Evolutionary conservation across 2,329 filamentous ascomycete species (phyloP).

Genomic region (Sporothrix mexicana): DNA sequence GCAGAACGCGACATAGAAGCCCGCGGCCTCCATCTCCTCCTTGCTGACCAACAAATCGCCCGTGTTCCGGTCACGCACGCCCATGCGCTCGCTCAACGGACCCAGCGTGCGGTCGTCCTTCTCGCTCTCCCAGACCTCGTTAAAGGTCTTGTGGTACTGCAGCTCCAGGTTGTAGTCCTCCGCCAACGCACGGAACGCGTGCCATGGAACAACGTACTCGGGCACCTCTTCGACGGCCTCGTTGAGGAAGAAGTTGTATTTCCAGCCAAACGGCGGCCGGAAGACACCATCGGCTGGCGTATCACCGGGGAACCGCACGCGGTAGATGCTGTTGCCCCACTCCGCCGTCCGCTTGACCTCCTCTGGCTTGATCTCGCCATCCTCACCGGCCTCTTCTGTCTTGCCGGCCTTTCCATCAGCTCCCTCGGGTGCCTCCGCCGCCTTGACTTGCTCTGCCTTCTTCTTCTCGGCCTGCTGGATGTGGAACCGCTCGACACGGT

Average conservation of each 20-base stretch:
- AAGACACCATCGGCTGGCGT: conserved; percentile 89
- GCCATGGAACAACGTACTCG: conserved; percentile 98
- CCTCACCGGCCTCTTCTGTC: conserved; percentile 44
- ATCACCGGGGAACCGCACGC: conserved; percentile 82
- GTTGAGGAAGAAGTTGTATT: conserved; percentile 94
- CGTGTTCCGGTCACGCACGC: conserved; percentile 75
- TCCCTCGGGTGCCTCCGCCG: conserved; percentile 44
- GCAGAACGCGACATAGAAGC: conserved; percentile 93
- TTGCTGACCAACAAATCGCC: conserved; percentile 73
- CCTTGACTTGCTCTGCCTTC: conserved; percentile 45
- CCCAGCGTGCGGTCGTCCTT: conserved; percentile 84
- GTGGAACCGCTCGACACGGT: conserved; percentile 79
- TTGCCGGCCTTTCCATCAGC: conserved; percentile 53
- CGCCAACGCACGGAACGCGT: conserved; percentile 91
- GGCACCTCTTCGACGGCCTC: conserved; percentile 96
- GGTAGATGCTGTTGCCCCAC: conserved; percentile 95
- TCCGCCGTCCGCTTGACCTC: conserved; percentile 70
- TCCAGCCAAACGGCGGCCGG: conserved; percentile 94
- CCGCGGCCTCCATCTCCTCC: conserved; percentile 90
- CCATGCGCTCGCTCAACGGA: conserved; percentile 92
- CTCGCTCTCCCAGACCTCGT: conserved; percentile 90
- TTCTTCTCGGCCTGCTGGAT: conserved; percentile 46
- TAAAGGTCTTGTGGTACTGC: conserved; percentile 89
- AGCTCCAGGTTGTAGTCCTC: conserved; percentile 97
- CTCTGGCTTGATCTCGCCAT: conserved; percentile 50